Evolutionary conservation across 805 yeast species (phyloP).

Genomic region (Monosporozyma yasuniensis): DNA sequence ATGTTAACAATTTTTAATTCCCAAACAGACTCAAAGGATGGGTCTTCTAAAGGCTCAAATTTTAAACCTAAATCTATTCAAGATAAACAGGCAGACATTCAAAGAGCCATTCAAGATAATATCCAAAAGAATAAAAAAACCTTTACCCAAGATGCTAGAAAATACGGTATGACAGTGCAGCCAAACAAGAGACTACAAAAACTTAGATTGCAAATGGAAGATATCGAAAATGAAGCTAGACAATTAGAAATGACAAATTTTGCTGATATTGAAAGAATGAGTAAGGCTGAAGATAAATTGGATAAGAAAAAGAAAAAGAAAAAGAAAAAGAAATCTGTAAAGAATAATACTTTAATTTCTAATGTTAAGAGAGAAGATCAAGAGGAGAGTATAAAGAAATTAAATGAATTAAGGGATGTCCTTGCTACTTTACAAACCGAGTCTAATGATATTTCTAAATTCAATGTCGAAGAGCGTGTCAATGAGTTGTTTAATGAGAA

Average conservation of each 20-base stretch:
- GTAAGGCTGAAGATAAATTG: conserved; percentile 5
- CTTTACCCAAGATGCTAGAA: conserved; percentile 34
- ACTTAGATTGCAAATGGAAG: conserved; percentile 76
- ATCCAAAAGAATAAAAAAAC: conserved; percentile 33
- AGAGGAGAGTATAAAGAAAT: conserved; percentile 46
- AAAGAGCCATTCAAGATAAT: conserved; percentile 26
- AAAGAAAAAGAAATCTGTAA: conserved; percentile 16
- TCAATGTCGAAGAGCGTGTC: conserved; percentile 42
- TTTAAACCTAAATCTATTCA: conserved; percentile 10
- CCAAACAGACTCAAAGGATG: conserved; percentile 21
- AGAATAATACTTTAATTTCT: conserved; percentile 14
- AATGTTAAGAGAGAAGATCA: conserved; percentile 26
- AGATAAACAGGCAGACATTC: conserved; percentile 20
- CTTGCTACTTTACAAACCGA: conserved; percentile 58
- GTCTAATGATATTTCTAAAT: conserved; percentile 67
- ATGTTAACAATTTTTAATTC: conserved; percentile 55
- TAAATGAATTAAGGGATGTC: conserved; percentile 47
- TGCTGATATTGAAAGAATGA: conserved; percentile 35
- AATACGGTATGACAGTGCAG: conserved; percentile 40
- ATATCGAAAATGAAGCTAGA: conserved; percentile 73
- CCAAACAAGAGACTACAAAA: conserved; percentile 70
- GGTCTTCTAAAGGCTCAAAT: conserved; percentile 13
- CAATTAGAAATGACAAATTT: conserved; percentile 82
- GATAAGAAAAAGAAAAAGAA: conserved; percentile 5
- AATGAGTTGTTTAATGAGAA: conserved; percentile 51